Base-by-base conservation (phyloP, 805 yeast genomes). In the Schwanniomyces vanrijiae region DNA sequence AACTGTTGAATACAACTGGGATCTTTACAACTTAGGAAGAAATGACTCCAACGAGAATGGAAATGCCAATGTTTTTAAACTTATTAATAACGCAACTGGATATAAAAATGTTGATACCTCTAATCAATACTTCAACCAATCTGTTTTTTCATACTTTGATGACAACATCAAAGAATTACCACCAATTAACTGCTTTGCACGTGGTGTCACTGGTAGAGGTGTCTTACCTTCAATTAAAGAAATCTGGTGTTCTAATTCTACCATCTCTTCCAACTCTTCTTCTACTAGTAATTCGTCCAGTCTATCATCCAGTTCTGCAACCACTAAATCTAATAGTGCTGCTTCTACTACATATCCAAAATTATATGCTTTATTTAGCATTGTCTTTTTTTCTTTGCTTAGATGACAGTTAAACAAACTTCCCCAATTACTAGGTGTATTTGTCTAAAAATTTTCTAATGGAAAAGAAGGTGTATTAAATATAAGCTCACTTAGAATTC, bases 21-120 rank as follows among this genome's bases (percentile, higher is more conserved):
- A 66, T 48, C 70, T 78, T 47, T 71, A 74, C 34, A 62, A 71
- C 49, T 69, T 78, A 49, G 83, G 83, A 43, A 75, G 82, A 56
- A 65, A 69, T 55, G 47, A 44, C 31, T 9, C 33, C 2, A 44
- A 44, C 22, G 37, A 9, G 3, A 82, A 78, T 60, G 71, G 72
- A 52, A 69, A 64, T 44, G 80, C 82, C 42, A 78, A 78, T 54
- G 77, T 78, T 22, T 76, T 76, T 62, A 48, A 63, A 42, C 19
- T 68, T 21, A 68, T 77, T 49, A 78, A 80, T 48, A 52, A 65
- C 52, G 59, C 60, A 51, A 53, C 68, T 11, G 61, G 58, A 45
- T 53, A 66, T 41, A 50, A 58, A 24, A 67, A 67, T 0, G 68
- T 67, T 43, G 69, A 66, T 52, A 66, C 72, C 47, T 61, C 65